Evolutionary conservation across 352 stramenopile species (phyloP), one percentile per base, ranked within the genome.

Genomic region (Thraustochytrium striatum): DNA sequence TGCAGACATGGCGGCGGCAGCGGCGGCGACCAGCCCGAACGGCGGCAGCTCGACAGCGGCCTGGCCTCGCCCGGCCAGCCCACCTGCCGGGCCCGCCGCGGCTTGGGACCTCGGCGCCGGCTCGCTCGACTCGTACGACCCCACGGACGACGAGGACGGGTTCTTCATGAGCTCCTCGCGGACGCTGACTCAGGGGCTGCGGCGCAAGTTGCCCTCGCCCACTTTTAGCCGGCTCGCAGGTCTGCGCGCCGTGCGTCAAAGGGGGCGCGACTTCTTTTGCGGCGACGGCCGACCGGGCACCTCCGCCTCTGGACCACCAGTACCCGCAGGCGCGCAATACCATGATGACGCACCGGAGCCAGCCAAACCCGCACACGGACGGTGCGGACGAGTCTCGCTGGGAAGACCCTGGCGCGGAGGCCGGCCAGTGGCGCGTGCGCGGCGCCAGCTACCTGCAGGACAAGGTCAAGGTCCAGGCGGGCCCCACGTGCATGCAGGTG

Each of bases 381-480:
- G 47, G 47, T 21, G 16, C 47, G 47, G 47, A 55, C 16, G 47
- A 55, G 47, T 55, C 47, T 25, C 47, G 47, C 47, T 68, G 57
- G 57, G 19, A 57, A 57, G 57, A 68, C 28, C 36, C 57, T 68
- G 57, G 57, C 36, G 13, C 16, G 16, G 28, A 59, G 57, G 57
- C 30, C 16, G 57, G 57, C 16, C 28, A 21, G 30, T 59, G 30
- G 28, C 16, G n/a, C 55, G 85, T 94, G 19, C 89, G 90, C 33
- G 89, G 90, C 0, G 83, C 88, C 25, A 94, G 92, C 79, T 94
- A 94, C 78, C 78, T 94, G 30, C 83, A 84, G 13, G 89, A 94
- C 83, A 91, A 90, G 83, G 93, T 92, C 73, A 94, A 94, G 78
- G 83, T 89, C 9, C 73, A 88, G 21, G 92, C 89, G 19, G 81